phyloP scores from a whole-genome alignment of 2,329 filamentous ascomycete genomes.

The Aspergillus clavatus region DNA sequence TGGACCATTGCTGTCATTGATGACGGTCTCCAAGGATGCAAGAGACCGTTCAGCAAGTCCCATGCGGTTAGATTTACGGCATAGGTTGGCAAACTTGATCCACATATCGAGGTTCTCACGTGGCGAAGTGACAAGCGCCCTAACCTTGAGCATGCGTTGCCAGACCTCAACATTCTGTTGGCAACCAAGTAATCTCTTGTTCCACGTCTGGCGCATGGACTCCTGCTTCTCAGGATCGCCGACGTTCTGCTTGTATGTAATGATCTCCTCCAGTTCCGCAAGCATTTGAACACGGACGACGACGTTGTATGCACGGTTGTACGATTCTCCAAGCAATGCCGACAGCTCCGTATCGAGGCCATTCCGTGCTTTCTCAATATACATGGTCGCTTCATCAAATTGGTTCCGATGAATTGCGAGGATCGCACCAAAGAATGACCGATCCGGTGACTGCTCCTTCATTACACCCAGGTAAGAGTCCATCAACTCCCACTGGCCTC shows the following conservation, averaged over 20 bases:
- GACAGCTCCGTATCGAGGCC: constrained; percentile 93
- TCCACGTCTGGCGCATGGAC: constrained; percentile 91
- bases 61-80: constrained; percentile 90
- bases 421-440: constrained; percentile 97
- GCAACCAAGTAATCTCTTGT: constrained; percentile 87
- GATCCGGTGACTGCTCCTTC: constrained; percentile 87
- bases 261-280: constrained; percentile 95
- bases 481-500: constrained; percentile 97
- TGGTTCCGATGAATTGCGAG: constrained; percentile 92
- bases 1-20: constrained; percentile 45
- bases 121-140: constrained; percentile 85
- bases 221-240: constrained; percentile 78
- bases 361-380: constrained; percentile 87
- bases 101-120: constrained; percentile 97
- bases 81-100: constrained; percentile 98
- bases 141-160: constrained; percentile 95
- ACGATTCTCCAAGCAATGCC: constrained; percentile 94
- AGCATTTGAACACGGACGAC: constrained; percentile 99
- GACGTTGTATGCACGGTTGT: constrained; percentile 95
- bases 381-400: constrained; percentile 82
- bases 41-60: constrained; percentile 93
- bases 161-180: constrained; percentile 97
- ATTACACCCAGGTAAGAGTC: constrained; percentile 94
- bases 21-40: constrained; percentile 76
- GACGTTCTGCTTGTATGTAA: constrained; percentile 87